phyloP scores from a whole-genome alignment of 208 protist genomes.

The Porcisia deanei region DNA sequence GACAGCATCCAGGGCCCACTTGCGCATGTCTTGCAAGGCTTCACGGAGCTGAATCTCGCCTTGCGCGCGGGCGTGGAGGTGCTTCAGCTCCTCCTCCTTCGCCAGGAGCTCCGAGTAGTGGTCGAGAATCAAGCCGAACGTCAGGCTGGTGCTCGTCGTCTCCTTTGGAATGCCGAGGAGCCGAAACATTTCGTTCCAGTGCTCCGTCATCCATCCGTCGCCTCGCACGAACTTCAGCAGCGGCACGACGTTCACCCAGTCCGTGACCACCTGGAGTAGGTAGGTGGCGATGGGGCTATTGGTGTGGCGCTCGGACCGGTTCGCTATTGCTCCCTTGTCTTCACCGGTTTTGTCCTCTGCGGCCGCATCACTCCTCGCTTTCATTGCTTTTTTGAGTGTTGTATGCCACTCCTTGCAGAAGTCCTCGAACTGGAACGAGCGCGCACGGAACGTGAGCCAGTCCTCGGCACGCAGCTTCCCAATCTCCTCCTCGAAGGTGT shows the following conservation, averaged over 20 bases:
- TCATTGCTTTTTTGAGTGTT: constrained; percentile 36
- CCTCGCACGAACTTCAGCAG: constrained; percentile 93
- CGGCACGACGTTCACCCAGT: constrained; percentile 71
- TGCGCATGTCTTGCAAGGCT: constrained; percentile 94
- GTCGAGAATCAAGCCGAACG: constrained; percentile 91
- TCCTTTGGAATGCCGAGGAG: constrained; percentile 83
- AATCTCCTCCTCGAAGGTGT: constrained; percentile 79
- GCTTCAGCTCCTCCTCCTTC: constrained; percentile 89
- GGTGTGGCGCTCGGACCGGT: constrained; percentile 6
- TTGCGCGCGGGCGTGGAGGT: constrained; percentile 90
- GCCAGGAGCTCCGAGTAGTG: constrained; percentile 67
- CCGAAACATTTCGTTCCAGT: constrained; percentile 96
- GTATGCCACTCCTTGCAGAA: constrained; percentile 90
- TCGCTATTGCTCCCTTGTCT: background rate
- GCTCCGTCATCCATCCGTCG: constrained; percentile 95
- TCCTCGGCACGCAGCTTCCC: constrained; percentile 83
- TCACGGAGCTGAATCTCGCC: constrained; percentile 96
- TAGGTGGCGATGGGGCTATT: constrained; percentile 61
- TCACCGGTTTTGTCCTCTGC: background rate
- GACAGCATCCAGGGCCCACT: constrained; percentile 86
- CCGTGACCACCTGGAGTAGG: constrained; percentile 67
- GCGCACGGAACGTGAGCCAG: constrained; percentile 95
- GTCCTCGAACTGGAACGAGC: constrained; percentile 94
- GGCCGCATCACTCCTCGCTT: background rate
- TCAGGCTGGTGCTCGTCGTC: constrained; percentile 80